Evolutionary conservation across 129 eudicot genomes (phyloP), one percentile per base, ranked within the genome.

Genomic region (Artemisia tridentata): DNA sequence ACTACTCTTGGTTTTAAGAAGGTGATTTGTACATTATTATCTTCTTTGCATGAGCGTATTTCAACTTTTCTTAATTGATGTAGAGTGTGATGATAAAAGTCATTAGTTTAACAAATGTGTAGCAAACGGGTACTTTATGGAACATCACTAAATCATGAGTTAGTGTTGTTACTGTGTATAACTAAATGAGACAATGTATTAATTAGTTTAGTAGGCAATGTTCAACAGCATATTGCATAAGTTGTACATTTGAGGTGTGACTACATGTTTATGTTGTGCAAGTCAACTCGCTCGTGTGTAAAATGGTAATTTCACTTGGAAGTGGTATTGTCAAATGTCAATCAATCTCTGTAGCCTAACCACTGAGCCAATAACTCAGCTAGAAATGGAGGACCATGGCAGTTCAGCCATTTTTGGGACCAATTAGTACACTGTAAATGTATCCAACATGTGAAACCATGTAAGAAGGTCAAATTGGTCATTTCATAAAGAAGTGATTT

Each of bases 221-320:
- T 29, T 29, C 34, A 29, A 29, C 34, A 29, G 34, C 34, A 29
- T 29, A 29, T 4, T 29, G 34, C 34, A 29, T 29, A 29, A 29
- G 34, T 29, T 34, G 1, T 0, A 34, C 8, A 34, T 34, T 34
- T 34, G 8, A 34, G 41, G 41, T 34, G 41, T 34, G 41, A 34
- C 41, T 34, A 11, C 16, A 49, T 50, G 14, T 50, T 50, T 50
- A 49, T 34, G 41, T 34, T 34, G 41, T 34, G 41, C 41, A 34
- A 34, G 45, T 38, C 45, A 13, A 59, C 29, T n/a, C 10, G 11
- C n/a, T 58, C 6, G 16, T 56, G 6, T 70, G 67, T 5, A 7
- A 43, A 71, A 59, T 59, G 19, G 76, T 59, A 55, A 72, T 72
- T 72, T 29, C 31, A 71, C 5, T 5, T 19, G 56, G 9, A 55